These are phyloP conservation scores for Fusarium longipes DNA, from an alignment of 2,329 filamentous ascomycete genomes.

Conservation along the genomic window DNA sequence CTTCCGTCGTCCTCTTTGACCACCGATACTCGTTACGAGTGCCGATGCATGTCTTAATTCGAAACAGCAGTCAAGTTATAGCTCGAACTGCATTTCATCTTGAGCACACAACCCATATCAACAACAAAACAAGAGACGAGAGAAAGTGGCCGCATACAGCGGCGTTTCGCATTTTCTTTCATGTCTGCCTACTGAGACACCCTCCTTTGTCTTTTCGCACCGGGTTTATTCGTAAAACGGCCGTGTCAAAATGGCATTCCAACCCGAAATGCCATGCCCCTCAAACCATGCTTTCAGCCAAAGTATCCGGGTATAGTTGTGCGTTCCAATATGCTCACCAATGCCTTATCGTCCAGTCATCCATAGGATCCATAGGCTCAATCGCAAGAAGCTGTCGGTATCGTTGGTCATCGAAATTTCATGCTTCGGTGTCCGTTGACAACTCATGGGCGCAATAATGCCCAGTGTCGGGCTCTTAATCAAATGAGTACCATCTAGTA, in stretches of 20 bases:
- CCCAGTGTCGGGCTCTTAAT: constrained; percentile 9
- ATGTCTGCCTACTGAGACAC: constrained; percentile 19
- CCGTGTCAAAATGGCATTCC: constrained; percentile 44
- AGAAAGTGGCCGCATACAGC: constrained; percentile 26
- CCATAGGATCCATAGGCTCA: constrained; percentile 45
- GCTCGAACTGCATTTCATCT: background rate
- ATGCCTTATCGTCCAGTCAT: constrained; percentile 44
- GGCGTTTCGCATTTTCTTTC: constrained; percentile 31
- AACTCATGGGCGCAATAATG: constrained; percentile 1
- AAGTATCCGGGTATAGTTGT: constrained; percentile 48
- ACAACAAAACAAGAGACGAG: background rate
- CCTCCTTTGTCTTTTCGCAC: constrained; percentile 34
- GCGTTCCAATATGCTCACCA: constrained; percentile 46
- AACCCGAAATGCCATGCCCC: constrained; percentile 38
- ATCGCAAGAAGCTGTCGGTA: constrained; percentile 42
- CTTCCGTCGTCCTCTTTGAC: background rate
- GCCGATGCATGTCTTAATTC: background rate
- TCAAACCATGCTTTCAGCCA: constrained; percentile 43
- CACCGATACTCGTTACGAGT: background rate
- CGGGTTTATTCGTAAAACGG: constrained; percentile 46
- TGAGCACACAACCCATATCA: constrained; percentile 1
- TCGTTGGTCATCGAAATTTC: constrained; percentile 31
- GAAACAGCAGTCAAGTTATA: background rate
- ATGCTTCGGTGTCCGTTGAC: constrained; percentile 11
- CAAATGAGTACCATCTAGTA: constrained; percentile 53